These are phyloP conservation scores for Rubroshorea leprosula DNA, from an alignment of 345 rosid species.

Conservation along the genomic window DNA sequence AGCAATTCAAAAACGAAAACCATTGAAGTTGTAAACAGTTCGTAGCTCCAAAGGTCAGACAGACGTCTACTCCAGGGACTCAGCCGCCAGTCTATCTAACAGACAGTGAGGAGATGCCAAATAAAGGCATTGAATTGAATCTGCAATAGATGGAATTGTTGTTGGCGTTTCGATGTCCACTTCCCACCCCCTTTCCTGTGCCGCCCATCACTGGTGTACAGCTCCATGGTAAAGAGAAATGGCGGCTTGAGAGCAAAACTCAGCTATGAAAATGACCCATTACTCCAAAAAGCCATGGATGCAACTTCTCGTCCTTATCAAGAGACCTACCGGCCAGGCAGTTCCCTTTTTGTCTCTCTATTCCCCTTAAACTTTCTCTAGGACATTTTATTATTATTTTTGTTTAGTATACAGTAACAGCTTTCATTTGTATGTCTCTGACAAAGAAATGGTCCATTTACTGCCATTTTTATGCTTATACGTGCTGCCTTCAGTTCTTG, in stretches of 20 bases:
- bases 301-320: conserved; percentile 74
- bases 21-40: too few species aligned
- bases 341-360: conserved; percentile 1
- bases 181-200: not conserved
- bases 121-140: too few species aligned
- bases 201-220: conserved; percentile 10
- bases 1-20: too few species aligned
- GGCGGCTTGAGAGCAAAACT: conserved; percentile 31
- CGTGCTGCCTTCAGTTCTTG: too few species aligned
- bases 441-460: too few species aligned
- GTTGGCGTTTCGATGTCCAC: not conserved
- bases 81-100: too few species aligned
- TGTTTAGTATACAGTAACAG: too few species aligned
- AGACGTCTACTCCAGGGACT: too few species aligned
- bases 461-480: not conserved
- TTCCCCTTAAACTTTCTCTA: conserved; percentile 14
- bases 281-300: conserved; percentile 46
- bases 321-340: conserved; percentile 71
- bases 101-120: too few species aligned
- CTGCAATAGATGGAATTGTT: not conserved
- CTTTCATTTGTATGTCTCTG: too few species aligned
- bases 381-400: conserved; percentile 15
- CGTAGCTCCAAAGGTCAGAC: too few species aligned
- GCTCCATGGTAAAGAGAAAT: conserved; percentile 15
- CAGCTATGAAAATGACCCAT: conserved; percentile 47